Conservation (phyloP, 2,329 filamentous ascomycete genomes). For the Fusarium equiseti region DNA sequence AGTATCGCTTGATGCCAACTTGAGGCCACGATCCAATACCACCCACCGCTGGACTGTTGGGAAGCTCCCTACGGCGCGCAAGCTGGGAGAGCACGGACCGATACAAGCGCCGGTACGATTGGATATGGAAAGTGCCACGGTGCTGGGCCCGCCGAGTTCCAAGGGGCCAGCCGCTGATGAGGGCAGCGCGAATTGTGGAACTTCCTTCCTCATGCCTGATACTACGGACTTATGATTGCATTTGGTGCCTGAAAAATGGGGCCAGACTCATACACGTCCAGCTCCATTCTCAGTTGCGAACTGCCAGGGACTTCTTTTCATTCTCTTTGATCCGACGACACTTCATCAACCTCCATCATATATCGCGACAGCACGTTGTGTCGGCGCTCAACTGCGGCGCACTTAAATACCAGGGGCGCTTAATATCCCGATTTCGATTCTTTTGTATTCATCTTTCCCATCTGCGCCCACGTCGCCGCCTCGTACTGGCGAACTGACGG, state of each 20-base stretch:
- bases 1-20: conserved; percentile 38
- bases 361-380: conserved; percentile 44
- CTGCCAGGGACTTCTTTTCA: conserved; percentile 50
- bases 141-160: conserved; percentile 24
- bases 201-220: conserved; percentile 2
- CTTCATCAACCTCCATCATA: conserved; percentile 50
- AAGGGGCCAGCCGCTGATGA: conserved; percentile 29
- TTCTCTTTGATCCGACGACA: conserved; percentile 47
- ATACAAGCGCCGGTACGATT: conserved; percentile 45
- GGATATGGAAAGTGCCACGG: conserved; percentile 29
- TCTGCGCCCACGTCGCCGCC: conserved; percentile 28
- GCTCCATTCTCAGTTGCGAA: conserved; percentile 41
- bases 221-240: conserved; percentile 14
- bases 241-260: conserved; percentile 52
- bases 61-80: conserved; percentile 42
- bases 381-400: conserved; percentile 39
- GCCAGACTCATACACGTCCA: conserved; percentile 42
- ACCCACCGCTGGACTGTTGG: conserved; percentile 17
- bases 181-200: conserved; percentile 21
- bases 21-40: conserved; percentile 48
- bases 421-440: conserved; percentile 31
- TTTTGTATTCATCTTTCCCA: conserved; percentile 32
- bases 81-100: conserved; percentile 47
- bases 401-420: conserved; percentile 40
- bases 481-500: conserved; percentile 29